Base-by-base conservation (phyloP, 2,329 filamentous ascomycete species). In the Elsinoe necatrix region DNA sequence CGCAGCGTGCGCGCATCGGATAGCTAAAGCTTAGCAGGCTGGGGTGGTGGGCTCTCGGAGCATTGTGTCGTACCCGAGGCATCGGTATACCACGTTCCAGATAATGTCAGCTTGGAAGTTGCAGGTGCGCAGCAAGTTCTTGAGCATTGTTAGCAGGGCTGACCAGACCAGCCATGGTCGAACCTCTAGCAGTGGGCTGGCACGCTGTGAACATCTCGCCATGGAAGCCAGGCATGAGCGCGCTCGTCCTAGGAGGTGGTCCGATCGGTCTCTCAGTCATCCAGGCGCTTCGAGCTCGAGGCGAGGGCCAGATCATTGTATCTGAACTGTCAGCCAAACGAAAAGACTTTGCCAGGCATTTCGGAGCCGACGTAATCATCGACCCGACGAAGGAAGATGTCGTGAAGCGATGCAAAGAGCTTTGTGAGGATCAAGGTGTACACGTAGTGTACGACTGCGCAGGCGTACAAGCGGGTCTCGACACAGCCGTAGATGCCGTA, bases 151-250 rank as follows among this genome's bases (percentile, higher is more conserved):
- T 18, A 2, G 8, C 34, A 52, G 43, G 5, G 25, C 42, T 51
- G 4, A 58, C 29, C 16, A 18, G 14, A n/a, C 18, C 39, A 69
- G 78, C 78, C 0, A 69, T 81, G 27, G 71, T 80, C 43, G 78
- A 80, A 62, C 78, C 78, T 1, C 67, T 81, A 0, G 72, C 78
- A 3, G 78, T 81, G 1, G 78, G 75, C 16, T 81, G 77, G 77
- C 78, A 81, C 61, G 77, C 77, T 1, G 75, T 80, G 31, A 74
- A 75, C 47, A 71, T 75, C 54, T 77, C 75, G 35, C 73, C 74
- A 0, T 77, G 75, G 67, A 74, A 76, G 60, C 63, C 67, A 4
- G 73, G 72, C 16, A 71, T 78, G 56, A 66, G 71, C 0, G 76
- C 71, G 0, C 66, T 81, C 18, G 69, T 81, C 14, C 67, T 80